Evolutionary conservation across 202 grass and related monocot genomes (phyloP), one percentile per base, ranked within the genome.

Genomic region (Hordeum pubiflorum): DNA sequence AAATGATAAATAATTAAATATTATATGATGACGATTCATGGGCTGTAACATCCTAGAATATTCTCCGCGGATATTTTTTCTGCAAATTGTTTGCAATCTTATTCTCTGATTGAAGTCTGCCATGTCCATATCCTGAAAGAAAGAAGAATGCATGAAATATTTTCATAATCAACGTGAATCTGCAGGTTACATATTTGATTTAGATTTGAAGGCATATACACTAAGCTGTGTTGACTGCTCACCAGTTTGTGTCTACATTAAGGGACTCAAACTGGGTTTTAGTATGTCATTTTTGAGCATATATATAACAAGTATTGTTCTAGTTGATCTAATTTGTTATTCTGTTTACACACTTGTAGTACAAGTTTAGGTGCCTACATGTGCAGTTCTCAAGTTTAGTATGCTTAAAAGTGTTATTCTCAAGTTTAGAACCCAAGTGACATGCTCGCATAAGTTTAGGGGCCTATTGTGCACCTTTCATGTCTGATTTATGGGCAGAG

Each of bases 1-100:
- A 32, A 78, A 65, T 9, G 24, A 52, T 52, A 78, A 64, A 78
- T 65, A 78, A 65, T 65, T 52, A 78, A 34, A 78, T 65, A 78
- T 65, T 65, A 23, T 48, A 65, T 64, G 3, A 64, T 15, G 40
- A 23, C 0, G 4, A 31, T 67, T 83, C 63, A 22, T 76, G 7
- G 22, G 46, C 37, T 76, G 31, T 68, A 12, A 29, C 58, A 11
- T 12, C 40, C 5, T 67, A 57, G 21, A 33, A 13, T 38, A 74
- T 63, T 20, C 13, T 61, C 18, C 38, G 21, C 43, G 15, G 31
- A 69, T 8, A 43, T 52, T 6, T 4, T 52, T 10, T 10, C 71
- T 85, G 12, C 68, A 58, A 41, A 57, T 41, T 9, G 44, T 40
- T 74, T 74, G 18, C 44, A 14, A 63, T 55, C 65, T 54, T 50